A percentile compares a stretch with the other conserved stretches of the same genome.
phyloP scores from a whole-genome alignment of 2,329 filamentous ascomycete species.

The Pseudopyrenochaeta lycopersici region DNA sequence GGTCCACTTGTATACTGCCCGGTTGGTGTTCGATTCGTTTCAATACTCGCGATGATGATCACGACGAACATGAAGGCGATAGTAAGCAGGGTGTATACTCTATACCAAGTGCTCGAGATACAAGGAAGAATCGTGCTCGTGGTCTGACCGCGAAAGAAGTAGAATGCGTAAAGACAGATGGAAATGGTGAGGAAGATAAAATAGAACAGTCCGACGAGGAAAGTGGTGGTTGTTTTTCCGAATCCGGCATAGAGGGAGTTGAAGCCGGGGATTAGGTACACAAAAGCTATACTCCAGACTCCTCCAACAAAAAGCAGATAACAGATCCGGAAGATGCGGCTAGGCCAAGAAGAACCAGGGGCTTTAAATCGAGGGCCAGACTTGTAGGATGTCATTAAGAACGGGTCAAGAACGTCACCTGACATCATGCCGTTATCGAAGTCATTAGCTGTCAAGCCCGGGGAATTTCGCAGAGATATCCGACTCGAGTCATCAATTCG shows the following conservation, averaged over 20 bases:
- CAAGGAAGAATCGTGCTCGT: constrained; percentile 20
- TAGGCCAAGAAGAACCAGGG: constrained; percentile 1
- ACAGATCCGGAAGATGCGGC: constrained; percentile 3
- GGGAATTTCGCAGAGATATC: background rate
- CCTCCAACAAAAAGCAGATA: constrained; percentile 6
- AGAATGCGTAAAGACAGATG: constrained; percentile 3
- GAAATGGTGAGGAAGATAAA: background rate
- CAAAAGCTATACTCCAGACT: background rate
- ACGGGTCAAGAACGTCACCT: background rate
- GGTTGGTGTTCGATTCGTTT: constrained; percentile 10
- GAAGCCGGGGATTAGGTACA: background rate
- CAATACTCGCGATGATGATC: constrained; percentile 14
- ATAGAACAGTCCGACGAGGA: background rate
- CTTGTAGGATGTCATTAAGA: background rate
- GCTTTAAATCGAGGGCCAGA: background rate
- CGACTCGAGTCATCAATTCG: background rate
- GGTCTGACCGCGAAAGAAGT: constrained; percentile 12
- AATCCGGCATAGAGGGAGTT: background rate
- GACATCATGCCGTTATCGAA: background rate
- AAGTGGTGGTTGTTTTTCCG: constrained; percentile 5
- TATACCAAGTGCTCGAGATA: constrained; percentile 19
- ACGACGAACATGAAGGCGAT: constrained; percentile 4
- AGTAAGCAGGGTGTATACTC: constrained; percentile 18
- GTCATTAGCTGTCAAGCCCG: background rate
- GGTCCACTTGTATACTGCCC: constrained; percentile 4